phyloP scores from a whole-genome alignment of 2,329 filamentous ascomycete genomes.

The Sporothrix pseudoabietina region DNA sequence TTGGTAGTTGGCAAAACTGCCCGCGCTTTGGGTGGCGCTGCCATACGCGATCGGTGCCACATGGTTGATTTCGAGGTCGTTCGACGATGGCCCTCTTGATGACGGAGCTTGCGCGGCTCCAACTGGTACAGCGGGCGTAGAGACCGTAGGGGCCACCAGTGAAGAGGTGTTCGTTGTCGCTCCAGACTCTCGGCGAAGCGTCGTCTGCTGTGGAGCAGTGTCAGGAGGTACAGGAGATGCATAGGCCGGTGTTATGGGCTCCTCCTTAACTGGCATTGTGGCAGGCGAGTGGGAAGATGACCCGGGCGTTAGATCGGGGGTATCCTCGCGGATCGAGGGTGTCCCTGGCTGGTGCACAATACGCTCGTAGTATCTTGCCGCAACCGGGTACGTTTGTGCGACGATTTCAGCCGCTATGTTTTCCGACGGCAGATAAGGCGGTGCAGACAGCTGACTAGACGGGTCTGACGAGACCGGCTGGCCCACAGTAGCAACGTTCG shows the following conservation, averaged over 20 bases:
- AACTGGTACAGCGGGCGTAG: neutral
- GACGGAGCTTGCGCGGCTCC: neutral
- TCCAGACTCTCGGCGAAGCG: neutral
- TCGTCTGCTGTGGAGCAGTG: conserved; percentile 28
- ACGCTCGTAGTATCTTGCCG: neutral
- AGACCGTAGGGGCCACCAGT: neutral
- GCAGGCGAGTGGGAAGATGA: conserved; percentile 21
- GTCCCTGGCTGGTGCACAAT: neutral
- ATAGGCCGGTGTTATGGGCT: conserved; percentile 24
- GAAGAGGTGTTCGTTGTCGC: neutral
- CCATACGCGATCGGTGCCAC: conserved; percentile 46
- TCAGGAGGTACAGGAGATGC: conserved; percentile 36
- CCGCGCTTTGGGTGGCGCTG: conserved; percentile 33
- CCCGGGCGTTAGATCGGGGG: conserved; percentile 23
- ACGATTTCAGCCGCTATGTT: neutral
- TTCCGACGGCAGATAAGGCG: neutral
- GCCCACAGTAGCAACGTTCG: neutral
- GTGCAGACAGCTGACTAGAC: neutral
- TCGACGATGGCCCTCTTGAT: neutral
- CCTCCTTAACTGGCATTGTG: neutral
- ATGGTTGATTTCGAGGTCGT: conserved; percentile 56
- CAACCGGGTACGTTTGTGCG: neutral
- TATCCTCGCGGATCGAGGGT: conserved; percentile 21
- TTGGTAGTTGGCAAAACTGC: conserved; percentile 47
- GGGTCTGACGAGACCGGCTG: neutral